A percentile compares a stretch with the other conserved stretches of the same genome.
These are phyloP conservation scores for Ramicandelaber brevisporus DNA, from an alignment of 192 early-diverging fungal species.

Conservation along the genomic window DNA sequence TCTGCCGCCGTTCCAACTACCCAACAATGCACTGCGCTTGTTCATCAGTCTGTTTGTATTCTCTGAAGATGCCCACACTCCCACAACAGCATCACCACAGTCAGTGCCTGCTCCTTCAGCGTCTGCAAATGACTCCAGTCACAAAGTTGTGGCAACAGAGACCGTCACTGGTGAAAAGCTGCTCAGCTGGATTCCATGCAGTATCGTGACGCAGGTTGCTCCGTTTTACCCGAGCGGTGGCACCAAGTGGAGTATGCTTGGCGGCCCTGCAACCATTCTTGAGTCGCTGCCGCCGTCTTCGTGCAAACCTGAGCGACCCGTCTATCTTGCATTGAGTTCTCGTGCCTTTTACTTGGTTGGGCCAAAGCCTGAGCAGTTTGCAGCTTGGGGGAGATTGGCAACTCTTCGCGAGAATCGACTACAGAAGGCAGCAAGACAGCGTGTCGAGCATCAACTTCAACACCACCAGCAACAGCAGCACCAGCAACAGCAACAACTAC, in stretches of 20 bases:
- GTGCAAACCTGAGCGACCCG: conserved; percentile 9
- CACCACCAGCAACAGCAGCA: neutral
- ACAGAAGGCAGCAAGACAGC: neutral
- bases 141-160: too few species aligned
- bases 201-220: conserved; percentile 7
- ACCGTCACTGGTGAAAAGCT: conserved; percentile 16
- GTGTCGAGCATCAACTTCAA: neutral
- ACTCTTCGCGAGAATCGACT: conserved; percentile 1
- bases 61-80: too few species aligned
- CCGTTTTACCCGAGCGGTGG: conserved; percentile 4
- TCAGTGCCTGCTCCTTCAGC: too few species aligned
- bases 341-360: conserved; percentile 14
- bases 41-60: too few species aligned
- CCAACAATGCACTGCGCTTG: too few species aligned
- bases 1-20: too few species aligned
- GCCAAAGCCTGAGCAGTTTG: conserved; percentile 7
- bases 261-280: neutral
- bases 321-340: conserved; percentile 15
- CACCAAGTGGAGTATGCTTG: too few species aligned
- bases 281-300: neutral
- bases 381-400: neutral
- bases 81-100: too few species aligned
- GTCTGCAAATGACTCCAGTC: too few species aligned
- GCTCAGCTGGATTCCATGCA: conserved; percentile 15
- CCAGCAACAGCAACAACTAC: neutral